Base-by-base conservation (phyloP, 192 early-diverging fungal species). In the Ambispora gerdemannii region DNA sequence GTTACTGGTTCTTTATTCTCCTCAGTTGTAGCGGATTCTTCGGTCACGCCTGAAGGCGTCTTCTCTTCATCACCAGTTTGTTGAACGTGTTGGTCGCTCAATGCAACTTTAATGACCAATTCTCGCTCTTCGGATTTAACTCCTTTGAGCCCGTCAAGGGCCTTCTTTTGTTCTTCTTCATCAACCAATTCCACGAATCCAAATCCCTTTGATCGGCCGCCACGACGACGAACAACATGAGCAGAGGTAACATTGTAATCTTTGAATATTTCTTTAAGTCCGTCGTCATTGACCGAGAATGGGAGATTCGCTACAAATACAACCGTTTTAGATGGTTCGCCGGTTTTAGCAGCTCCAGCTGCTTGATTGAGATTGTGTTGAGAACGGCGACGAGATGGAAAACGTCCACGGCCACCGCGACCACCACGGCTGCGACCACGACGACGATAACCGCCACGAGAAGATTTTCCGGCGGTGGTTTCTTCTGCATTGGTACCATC, bases 171-270 rank as follows among this genome's bases (percentile, higher is more conserved):
- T 70, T 95, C 92, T 13, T 74, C 88, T 63, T 92, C 84, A 73
- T 82, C 78, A 24, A 78, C 83, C 60, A 94, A 83, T 72, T 93
- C 92, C 25, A 96, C 91, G 79, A 99, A 99, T 22, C 95, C 97
- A 80, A 91, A 99, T 63, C 95, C 95, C 83, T 95, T 95, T 78
- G 87, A 87, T 55, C 90, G 86, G 28, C 89, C 91, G 64, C 77
- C 83, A 73, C 74, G 81, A 70, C 78, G 74, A 72, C 67, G 81
- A 36, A 96, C 92, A 55, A 98, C 85, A 73, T 89, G 89, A 7
- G 92, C 89, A 38, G 80, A 80, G 4, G 81, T 78, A 60, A 95
- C 85, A 63, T 88, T 83, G 78, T 91, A 87, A 50, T 75, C 85
- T 22, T 80, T 73, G 70, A 99, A 92, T 75, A 94, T 83, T 56